Base-by-base conservation (phyloP, 75 land plant genomes). In the Pinus albicaulis region DNA sequence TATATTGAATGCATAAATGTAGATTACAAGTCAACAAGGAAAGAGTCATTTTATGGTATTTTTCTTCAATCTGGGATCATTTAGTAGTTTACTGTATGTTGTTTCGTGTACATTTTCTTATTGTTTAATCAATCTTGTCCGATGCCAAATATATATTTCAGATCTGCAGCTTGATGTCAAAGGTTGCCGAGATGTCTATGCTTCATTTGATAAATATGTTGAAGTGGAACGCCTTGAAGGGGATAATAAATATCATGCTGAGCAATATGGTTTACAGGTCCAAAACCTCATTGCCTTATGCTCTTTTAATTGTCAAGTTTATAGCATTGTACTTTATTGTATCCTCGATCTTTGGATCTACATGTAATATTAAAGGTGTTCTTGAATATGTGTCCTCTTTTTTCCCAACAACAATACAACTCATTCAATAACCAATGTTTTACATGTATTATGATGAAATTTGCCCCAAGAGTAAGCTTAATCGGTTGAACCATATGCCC, bases 1-100 rank as follows among this genome's bases (percentile, higher is more conserved):
- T 95, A 95, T 82, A 93, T 95, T 76, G 98, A 95, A 58, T 95
- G 98, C 80, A 86, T 95, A 76, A 95, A 95, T 82, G 98, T 95
- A 55, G 98, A 95, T 62, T 95, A 91, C 77, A 95, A 95, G 65
- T 95, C 98, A 58, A 95, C 94, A 38, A 86, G 98, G 79, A 95
- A 91, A 73, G 98, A 95, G 77, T 95, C 98, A 55, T 95, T 86
- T 77, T 95, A 95, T 88, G 98, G 98, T 93, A 94, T 13, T 71
- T 34, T 59, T 17, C 78, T 44, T 76, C 22, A 10, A 25, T 15
- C 61, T 26, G 16, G 0, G 44, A 6, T 22, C 4, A 7, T n/a
- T 57, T 28, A 48, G 10, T 48, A 48, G 11, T 48, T 48, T 48
- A 48, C 14, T 79, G 25, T 76, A 41, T 41, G 80, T 11, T 76